phyloP scores from a whole-genome alignment of 2,329 filamentous ascomycete species.

The Claviceps africana region DNA sequence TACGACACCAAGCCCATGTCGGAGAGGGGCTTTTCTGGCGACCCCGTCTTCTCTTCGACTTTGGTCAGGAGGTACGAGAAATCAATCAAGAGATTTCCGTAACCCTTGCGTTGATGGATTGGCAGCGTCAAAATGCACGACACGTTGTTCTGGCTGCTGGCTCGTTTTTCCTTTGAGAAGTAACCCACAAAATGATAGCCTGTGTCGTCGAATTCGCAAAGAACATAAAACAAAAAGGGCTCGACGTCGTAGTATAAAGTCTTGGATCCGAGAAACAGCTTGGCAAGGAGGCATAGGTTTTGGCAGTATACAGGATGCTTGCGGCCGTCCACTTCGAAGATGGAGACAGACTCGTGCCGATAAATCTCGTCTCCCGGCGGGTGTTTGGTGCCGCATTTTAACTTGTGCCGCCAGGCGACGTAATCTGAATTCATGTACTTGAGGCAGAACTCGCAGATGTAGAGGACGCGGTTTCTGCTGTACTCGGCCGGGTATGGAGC shows the following conservation, averaged over 20 bases:
- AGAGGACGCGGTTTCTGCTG: constrained; percentile 88
- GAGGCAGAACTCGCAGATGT: constrained; percentile 97
- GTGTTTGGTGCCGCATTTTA: constrained; percentile 92
- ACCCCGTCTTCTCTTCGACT: constrained; percentile 85
- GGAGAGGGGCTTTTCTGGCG: constrained; percentile 90
- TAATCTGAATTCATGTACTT: constrained; percentile 99
- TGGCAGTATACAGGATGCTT: constrained; percentile 98
- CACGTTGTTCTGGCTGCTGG: constrained; percentile 90
- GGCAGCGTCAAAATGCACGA: constrained; percentile 93
- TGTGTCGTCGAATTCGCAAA: constrained; percentile 82
- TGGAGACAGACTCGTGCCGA: constrained; percentile 75
- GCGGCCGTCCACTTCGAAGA: constrained; percentile 94
- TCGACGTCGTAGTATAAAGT: constrained; percentile 97
- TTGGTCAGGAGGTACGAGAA: constrained; percentile 94
- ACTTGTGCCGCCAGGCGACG: constrained; percentile 93
- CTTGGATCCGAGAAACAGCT: constrained; percentile 96
- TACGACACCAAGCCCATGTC: constrained; percentile 98
- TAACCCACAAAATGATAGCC: constrained; percentile 98
- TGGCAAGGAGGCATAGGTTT: constrained; percentile 88
- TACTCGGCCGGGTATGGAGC: constrained; percentile 98
- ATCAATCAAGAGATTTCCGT: constrained; percentile 91
- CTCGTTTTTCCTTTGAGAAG: constrained; percentile 95
- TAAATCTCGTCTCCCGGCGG: constrained; percentile 98
- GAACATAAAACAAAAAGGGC: constrained; percentile 92
- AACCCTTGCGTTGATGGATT: constrained; percentile 93